phyloP scores from a whole-genome alignment of 192 early-diverging fungal genomes.

The Fimicolochytrium jonesii region DNA sequence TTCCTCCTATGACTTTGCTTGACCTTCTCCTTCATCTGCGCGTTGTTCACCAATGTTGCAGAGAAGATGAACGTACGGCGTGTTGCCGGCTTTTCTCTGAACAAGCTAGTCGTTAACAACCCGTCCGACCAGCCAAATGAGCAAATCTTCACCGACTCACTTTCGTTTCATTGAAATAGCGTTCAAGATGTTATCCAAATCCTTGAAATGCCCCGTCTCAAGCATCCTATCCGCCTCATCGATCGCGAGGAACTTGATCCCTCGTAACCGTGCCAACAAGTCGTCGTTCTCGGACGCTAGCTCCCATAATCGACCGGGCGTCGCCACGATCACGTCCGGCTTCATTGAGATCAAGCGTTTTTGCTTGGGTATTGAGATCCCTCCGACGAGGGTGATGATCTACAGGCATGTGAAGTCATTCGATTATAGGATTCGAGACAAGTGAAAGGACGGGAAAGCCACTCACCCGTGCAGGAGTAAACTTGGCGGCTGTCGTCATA shows the following conservation, averaged over 20 bases:
- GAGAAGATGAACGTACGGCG: slow-evolving; percentile 93
- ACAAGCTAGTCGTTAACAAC: neutral
- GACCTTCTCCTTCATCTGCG: slow-evolving; percentile 10
- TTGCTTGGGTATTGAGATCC: slow-evolving; percentile 93
- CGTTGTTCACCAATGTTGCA: slow-evolving; percentile 66
- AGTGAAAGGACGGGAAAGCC: neutral
- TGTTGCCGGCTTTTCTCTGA: neutral
- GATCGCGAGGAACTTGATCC: slow-evolving; percentile 68
- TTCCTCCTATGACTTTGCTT: slow-evolving; percentile 14
- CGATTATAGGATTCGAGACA: neutral
- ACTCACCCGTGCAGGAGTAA: slow-evolving; percentile 20
- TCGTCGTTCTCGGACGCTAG: slow-evolving; percentile 51
- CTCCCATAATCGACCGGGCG: slow-evolving; percentile 83
- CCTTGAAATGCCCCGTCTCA: slow-evolving; percentile 86
- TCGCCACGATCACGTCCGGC: slow-evolving; percentile 88
- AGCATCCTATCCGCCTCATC: slow-evolving; percentile 97
- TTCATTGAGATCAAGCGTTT: slow-evolving; percentile 61
- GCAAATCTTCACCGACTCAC: neutral
- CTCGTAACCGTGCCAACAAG: slow-evolving; percentile 50
- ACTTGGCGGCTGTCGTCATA: slow-evolving; percentile 43
- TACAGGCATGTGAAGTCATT: slow-evolving; percentile 34
- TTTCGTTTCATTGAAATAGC: slow-evolving; percentile 21
- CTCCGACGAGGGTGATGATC: slow-evolving; percentile 83
- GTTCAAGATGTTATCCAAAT: slow-evolving; percentile 69
- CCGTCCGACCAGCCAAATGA: no score